Percentiles rank a stretch among this genome's conserved stretches.
phyloP scores from a whole-genome alignment of 345 rosid genomes.

The Pugionium cornutum region DNA sequence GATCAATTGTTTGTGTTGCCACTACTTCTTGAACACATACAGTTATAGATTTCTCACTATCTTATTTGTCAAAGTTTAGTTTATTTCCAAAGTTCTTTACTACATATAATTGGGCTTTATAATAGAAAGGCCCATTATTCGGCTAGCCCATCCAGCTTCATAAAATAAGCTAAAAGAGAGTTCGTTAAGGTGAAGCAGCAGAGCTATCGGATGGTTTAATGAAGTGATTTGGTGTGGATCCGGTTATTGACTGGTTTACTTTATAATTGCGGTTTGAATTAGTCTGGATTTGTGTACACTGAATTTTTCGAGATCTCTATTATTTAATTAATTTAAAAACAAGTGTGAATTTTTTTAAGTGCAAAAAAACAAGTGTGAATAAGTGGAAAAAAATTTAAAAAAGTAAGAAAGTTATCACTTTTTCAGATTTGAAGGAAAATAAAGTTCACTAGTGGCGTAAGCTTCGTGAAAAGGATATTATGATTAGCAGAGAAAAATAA shows the following conservation, averaged over 20 bases:
- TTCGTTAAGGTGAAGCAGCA: constrained; percentile 31
- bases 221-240: background rate
- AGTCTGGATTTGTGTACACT: background rate
- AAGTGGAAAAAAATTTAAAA: background rate
- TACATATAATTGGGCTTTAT: constrained; percentile 23
- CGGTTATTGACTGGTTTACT: constrained; percentile 9
- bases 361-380: background rate
- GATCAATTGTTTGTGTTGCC: constrained; percentile 32
- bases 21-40: constrained; percentile 22
- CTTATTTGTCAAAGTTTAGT: constrained; percentile 9
- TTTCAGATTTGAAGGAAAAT: constrained; percentile 11
- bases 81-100: constrained; percentile 12
- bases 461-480: constrained; percentile 37
- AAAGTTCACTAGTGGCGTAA: constrained; percentile 32
- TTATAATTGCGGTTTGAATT: background rate
- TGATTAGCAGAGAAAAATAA: constrained; percentile 22
- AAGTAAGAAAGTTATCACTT: constrained; percentile 21
- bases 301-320: background rate
- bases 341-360: too few species aligned
- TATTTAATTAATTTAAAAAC: background rate
- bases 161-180: background rate
- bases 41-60: constrained; percentile 18
- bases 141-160: background rate
- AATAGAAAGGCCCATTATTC: background rate
- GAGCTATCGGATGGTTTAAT: constrained; percentile 4